These are phyloP conservation scores for Gastrodia elata DNA, from an alignment of 106 monocot genomes.

Conservation along the genomic window DNA sequence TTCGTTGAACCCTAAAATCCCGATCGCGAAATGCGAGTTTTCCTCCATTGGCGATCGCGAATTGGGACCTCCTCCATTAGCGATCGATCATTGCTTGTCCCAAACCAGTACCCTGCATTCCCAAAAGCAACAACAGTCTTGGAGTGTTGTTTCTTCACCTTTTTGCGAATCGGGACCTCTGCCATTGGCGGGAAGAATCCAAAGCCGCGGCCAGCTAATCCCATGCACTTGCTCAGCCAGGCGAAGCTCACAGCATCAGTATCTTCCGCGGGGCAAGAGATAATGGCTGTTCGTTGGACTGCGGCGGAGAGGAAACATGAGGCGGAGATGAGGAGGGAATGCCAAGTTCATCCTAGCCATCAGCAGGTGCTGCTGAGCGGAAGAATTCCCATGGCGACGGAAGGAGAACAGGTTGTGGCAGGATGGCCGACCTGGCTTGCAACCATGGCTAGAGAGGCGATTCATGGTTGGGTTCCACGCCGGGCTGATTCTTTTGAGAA, in stretches of 20 bases:
- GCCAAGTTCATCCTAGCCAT: slow-evolving; percentile 9
- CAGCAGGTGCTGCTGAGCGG: slow-evolving; percentile 5
- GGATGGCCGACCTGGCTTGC: slow-evolving; percentile 47
- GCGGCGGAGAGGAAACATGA: slow-evolving; percentile 15
- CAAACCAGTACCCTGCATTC: no score
- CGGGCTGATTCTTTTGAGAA: slow-evolving; percentile 31
- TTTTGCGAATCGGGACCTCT: no score
- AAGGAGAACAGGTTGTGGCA: slow-evolving; percentile 32
- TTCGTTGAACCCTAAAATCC: no score
- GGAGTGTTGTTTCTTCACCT: no score
- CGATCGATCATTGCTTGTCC: no score
- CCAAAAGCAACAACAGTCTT: no score
- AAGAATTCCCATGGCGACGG: slow-evolving; percentile 8
- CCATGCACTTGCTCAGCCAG: no score
- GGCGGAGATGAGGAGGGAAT: slow-evolving; percentile 48
- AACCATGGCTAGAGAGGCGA: slow-evolving; percentile 37
- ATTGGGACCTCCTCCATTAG: no score
- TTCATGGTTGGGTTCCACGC: slow-evolving; percentile 32
- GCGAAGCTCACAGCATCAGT: neutral
- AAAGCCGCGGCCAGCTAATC: slow-evolving; percentile 4
- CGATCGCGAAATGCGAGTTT: no score
- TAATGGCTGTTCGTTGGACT: neutral
- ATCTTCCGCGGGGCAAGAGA: slow-evolving; percentile 17
- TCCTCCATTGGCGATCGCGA: no score
- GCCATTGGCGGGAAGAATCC: no score